These are phyloP conservation scores for Chenopodium suecicum DNA, from an alignment of 148 eudicot genomes.

Conservation along the genomic window DNA sequence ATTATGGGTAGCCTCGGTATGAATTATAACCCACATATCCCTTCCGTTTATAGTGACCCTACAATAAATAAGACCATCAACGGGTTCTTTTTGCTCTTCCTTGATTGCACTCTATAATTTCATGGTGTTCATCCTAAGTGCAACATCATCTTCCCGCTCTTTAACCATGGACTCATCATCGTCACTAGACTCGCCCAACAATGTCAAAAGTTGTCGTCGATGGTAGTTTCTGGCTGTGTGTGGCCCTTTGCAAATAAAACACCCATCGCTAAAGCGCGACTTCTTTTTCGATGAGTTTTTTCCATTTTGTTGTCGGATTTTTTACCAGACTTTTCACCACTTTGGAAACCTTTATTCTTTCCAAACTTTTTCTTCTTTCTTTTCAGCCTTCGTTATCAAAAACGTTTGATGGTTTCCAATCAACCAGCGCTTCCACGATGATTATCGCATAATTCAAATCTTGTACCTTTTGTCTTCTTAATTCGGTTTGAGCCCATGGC, in stretches of 20 bases:
- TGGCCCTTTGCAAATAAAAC: not conserved
- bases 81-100: not conserved
- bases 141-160: not conserved
- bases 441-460: not conserved
- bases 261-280: not conserved
- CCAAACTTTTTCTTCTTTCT: not conserved
- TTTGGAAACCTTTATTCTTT: not conserved
- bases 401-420: not conserved
- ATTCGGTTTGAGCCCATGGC: not conserved
- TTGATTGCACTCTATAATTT: not conserved
- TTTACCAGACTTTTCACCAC: too few relatives aligned
- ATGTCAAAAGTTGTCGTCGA: not conserved
- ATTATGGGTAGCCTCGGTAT: not conserved
- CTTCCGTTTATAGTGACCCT: not conserved
- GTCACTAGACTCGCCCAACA: not conserved
- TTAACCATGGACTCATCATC: not conserved
- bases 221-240: not conserved
- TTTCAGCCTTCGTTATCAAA: not conserved
- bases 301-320: too few relatives aligned
- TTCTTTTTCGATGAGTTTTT: not conserved
- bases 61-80: not conserved
- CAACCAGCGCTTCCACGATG: not conserved
- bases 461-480: not conserved
- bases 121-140: not conserved
- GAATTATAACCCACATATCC: not conserved